Evolutionary conservation across 2,329 filamentous ascomycete genomes (phyloP).

Genomic region (Zarea fungicola): DNA sequence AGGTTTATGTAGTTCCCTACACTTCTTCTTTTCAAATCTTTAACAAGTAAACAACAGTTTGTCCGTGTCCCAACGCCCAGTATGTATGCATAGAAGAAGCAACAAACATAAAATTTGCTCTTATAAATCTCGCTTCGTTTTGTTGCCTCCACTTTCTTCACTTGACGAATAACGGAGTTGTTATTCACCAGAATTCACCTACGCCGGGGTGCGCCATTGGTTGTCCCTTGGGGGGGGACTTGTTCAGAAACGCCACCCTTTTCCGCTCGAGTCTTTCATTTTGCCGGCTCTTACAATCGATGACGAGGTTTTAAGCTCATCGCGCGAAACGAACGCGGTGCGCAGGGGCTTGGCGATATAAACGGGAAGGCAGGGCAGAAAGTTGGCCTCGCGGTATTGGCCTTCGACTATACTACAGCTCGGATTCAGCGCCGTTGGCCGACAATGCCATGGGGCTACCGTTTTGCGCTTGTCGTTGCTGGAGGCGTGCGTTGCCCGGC

Average conservation of each 20-base stretch:
- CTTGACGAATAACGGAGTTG: too few relatives aligned
- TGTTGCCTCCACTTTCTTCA: background rate
- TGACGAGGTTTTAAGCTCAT: too few relatives aligned
- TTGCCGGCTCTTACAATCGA: too few relatives aligned
- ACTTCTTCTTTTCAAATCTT: background rate
- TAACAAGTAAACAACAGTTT: too few relatives aligned
- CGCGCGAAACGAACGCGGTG: too few relatives aligned
- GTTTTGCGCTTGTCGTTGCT: conserved; percentile 43
- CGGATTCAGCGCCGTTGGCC: conserved; percentile 52
- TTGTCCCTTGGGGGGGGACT: too few relatives aligned
- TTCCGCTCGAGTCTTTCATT: too few relatives aligned
- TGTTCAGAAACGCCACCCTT: too few relatives aligned
- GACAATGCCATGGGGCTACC: conserved; percentile 54
- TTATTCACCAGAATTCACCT: too few relatives aligned
- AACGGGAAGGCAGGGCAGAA: too few relatives aligned
- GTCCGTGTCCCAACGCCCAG: conserved; percentile 7
- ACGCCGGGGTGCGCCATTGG: too few relatives aligned
- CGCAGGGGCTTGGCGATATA: too few relatives aligned
- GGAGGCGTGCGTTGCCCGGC: conserved; percentile 36
- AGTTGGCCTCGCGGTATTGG: conserved; percentile 11
- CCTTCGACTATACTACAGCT: conserved; percentile 36
- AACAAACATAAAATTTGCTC: conserved; percentile 6
- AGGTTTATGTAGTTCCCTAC: background rate
- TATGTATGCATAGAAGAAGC: conserved; percentile 11
- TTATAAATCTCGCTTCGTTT: conserved; percentile 4